These are phyloP conservation scores for Tuber indicum DNA, from an alignment of 495 filamentous ascomycete species.

Conservation along the genomic window DNA sequence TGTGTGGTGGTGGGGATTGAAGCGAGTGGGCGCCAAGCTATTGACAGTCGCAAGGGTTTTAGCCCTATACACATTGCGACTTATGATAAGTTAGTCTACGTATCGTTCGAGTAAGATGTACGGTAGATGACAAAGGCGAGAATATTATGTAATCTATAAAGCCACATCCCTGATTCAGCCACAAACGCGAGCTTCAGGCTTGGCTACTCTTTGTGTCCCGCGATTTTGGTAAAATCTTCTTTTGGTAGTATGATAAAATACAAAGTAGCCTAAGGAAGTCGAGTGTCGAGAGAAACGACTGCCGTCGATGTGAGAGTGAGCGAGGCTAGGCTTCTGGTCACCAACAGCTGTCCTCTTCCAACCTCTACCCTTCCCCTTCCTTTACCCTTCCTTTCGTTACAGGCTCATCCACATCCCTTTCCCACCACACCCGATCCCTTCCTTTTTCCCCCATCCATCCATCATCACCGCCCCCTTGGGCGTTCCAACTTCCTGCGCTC, in stretches of 20 bases:
- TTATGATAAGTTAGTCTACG: not conserved
- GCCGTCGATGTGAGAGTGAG: slow-evolving; percentile 1
- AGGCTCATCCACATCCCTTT: not conserved
- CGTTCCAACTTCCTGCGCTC: not conserved
- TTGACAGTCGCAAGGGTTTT: not conserved
- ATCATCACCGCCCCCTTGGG: slow-evolving; percentile 1
- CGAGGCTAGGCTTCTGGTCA: slow-evolving; percentile 2
- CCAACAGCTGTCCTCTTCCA: not conserved
- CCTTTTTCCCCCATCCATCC: not conserved
- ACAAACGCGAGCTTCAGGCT: slow-evolving; percentile 2
- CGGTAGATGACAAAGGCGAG: no score
- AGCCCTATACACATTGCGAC: not conserved
- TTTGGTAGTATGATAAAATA: not conserved
- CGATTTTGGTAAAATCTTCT: not conserved
- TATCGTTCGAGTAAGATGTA: no score
- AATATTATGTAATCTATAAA: not conserved
- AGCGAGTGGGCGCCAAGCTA: not conserved
- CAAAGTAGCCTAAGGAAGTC: not conserved
- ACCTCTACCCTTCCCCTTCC: not conserved
- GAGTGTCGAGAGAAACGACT: not conserved
- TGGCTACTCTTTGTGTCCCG: not conserved
- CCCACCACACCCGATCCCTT: not conserved
- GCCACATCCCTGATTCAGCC: not conserved
- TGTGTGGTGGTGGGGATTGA: not conserved
- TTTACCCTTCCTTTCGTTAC: not conserved